Percentiles rank a stretch among this genome's conserved stretches.
Conservation (phyloP, 306 rosid genomes). For the Carpinus fangiana region DNA sequence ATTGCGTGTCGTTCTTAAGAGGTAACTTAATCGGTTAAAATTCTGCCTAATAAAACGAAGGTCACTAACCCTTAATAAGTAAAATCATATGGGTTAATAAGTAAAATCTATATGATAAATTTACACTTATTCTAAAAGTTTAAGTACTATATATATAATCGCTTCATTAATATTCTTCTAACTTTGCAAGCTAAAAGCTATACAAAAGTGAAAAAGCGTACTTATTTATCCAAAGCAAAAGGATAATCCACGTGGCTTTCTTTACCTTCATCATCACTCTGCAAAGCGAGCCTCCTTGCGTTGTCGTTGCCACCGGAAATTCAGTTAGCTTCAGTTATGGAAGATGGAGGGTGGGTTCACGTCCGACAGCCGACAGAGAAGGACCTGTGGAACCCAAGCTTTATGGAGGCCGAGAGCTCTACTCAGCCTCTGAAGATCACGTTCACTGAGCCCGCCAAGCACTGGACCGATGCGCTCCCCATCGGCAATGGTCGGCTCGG, state of each 20-base stretch:
- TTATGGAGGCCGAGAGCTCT: slow-evolving; percentile 25
- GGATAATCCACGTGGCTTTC: not conserved
- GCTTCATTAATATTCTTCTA: too few relatives aligned
- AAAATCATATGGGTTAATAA: too few relatives aligned
- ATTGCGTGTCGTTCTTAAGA: too few relatives aligned
- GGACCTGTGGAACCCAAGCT: slow-evolving; percentile 37
- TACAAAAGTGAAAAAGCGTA: too few relatives aligned
- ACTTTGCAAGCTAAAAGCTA: too few relatives aligned
- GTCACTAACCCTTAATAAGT: too few relatives aligned
- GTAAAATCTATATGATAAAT: too few relatives aligned
- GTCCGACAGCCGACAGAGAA: slow-evolving; percentile 29
- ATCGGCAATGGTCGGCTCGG: slow-evolving; percentile 83
- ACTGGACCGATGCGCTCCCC: slow-evolving; percentile 86
- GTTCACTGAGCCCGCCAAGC: slow-evolving; percentile 55
- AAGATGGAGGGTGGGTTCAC: slow-evolving; percentile 37
- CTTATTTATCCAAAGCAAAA: too few relatives aligned
- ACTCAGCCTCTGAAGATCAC: slow-evolving; percentile 54
- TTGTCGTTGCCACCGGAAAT: not conserved
- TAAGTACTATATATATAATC: too few relatives aligned
- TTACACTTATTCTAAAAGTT: too few relatives aligned
- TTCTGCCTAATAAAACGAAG: too few relatives aligned
- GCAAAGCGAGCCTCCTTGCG: not conserved
- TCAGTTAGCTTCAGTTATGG: slow-evolving; percentile 10
- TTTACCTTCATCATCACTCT: not conserved
- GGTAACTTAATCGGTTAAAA: too few relatives aligned